Conservation (phyloP, 2,329 filamentous ascomycete genomes). For the Epichloe baconii region DNA sequence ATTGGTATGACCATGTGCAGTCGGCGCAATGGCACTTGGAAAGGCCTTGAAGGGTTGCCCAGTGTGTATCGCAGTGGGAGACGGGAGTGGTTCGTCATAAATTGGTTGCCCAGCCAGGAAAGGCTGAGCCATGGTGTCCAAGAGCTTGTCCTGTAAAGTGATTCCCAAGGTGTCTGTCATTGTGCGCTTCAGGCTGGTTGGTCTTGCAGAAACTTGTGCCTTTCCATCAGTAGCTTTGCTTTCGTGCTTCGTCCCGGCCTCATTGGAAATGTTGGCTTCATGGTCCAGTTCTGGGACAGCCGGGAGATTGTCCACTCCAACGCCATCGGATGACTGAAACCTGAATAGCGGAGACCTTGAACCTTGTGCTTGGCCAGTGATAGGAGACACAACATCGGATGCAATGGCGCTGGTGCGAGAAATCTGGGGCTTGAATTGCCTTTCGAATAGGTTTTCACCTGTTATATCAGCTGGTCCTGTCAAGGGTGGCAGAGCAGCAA, state of each 20-base stretch:
- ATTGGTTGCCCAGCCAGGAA: conserved; percentile 40
- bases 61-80: conserved; percentile 29
- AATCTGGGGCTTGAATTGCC: conserved; percentile 51
- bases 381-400: conserved; percentile 22
- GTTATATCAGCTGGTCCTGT: conserved; percentile 67
- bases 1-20: conserved; percentile 77
- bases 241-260: conserved; percentile 43
- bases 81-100: conserved; percentile 25
- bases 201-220: conserved; percentile 43
- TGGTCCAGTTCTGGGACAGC: conserved; percentile 11
- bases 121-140: conserved; percentile 75
- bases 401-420: conserved; percentile 35
- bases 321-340: conserved; percentile 4
- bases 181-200: conserved; percentile 66
- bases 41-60: conserved; percentile 28
- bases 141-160: conserved; percentile 66
- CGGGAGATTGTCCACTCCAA: conserved; percentile 7
- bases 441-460: conserved; percentile 73
- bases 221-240: conserved; percentile 30
- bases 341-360: conserved; percentile 9
- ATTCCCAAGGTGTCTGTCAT: conserved; percentile 71
- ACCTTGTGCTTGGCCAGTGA: conserved; percentile 9
- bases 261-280: conserved; percentile 36
- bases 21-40: conserved; percentile 37
- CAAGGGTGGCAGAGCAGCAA: conserved; percentile 42